phyloP scores from a whole-genome alignment of 495 filamentous ascomycete species.

The Penicillium alfredii region DNA sequence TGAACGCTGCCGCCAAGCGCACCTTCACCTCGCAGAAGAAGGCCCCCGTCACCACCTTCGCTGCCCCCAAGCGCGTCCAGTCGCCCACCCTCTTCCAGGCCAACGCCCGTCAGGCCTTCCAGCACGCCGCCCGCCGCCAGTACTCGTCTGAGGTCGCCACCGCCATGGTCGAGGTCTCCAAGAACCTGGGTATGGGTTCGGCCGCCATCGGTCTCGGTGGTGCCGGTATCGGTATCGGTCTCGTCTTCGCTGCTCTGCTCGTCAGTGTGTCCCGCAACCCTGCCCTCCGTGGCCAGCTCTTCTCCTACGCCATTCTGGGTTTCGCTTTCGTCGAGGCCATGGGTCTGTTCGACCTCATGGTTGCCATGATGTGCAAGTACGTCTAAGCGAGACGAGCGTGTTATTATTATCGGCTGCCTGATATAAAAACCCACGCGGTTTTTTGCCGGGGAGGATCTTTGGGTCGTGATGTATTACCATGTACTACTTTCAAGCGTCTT shows the following conservation, averaged over 20 bases:
- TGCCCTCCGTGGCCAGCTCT: slow-evolving; percentile 81
- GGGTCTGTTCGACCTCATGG: slow-evolving; percentile 89
- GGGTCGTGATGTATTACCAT: slow-evolving; percentile 37
- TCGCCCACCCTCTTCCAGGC: slow-evolving; percentile 53
- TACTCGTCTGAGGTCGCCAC: slow-evolving; percentile 78
- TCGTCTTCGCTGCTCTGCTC: slow-evolving; percentile 83
- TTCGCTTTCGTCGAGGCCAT: slow-evolving; percentile 94
- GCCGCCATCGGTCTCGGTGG: slow-evolving; percentile 85
- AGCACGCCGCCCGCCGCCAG: slow-evolving; percentile 53
- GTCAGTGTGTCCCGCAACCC: slow-evolving; percentile 84
- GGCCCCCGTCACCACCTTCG: slow-evolving; percentile 40
- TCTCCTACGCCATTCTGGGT: slow-evolving; percentile 89
- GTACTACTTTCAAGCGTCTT: slow-evolving; percentile 37
- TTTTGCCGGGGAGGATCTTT: slow-evolving; percentile 30
- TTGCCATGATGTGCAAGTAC: slow-evolving; percentile 81
- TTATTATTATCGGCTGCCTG: slow-evolving; percentile 1
- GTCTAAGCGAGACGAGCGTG: slow-evolving; percentile 32
- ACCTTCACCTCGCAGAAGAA: slow-evolving; percentile 51
- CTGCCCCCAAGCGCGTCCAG: slow-evolving; percentile 64
- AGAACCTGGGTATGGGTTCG: slow-evolving; percentile 80
- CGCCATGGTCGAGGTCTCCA: slow-evolving; percentile 81
- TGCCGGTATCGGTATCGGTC: slow-evolving; percentile 89
- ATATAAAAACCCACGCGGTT: no score
- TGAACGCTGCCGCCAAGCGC: slow-evolving; percentile 60
- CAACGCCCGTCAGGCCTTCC: slow-evolving; percentile 60